Percentiles rank a stretch among this genome's conserved stretches.
These are phyloP conservation scores for Curvularia sp. DNA, from an alignment of 2,329 filamentous ascomycete species.

Conservation along the genomic window DNA sequence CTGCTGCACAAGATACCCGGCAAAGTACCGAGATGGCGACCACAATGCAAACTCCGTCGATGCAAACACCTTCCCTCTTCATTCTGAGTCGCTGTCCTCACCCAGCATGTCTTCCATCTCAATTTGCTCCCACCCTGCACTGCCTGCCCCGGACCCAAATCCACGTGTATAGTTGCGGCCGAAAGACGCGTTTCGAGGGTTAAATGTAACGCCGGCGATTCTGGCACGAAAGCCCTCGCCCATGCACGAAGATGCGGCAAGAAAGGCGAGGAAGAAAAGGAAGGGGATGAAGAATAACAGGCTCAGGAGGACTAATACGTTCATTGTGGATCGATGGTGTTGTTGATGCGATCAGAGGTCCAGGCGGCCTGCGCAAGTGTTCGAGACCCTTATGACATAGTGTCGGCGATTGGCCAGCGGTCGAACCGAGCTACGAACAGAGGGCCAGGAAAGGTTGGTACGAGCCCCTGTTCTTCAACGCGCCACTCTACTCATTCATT, in stretches of 20 bases:
- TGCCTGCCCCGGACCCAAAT: slow-evolving; percentile 61
- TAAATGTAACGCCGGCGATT: slow-evolving; percentile 52
- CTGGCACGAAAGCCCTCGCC: slow-evolving; percentile 60
- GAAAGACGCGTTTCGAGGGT: slow-evolving; percentile 57
- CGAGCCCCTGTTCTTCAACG: slow-evolving; percentile 27
- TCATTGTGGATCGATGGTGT: slow-evolving; percentile 38
- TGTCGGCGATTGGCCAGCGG: slow-evolving; percentile 17
- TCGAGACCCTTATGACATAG: slow-evolving; percentile 33
- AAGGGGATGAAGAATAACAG: slow-evolving; percentile 48
- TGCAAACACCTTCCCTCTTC: neutral
- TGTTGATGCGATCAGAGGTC: slow-evolving; percentile 16
- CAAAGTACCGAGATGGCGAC: slow-evolving; percentile 8
- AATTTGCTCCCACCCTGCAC: slow-evolving; percentile 66
- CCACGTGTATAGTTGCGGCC: slow-evolving; percentile 64
- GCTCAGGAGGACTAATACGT: slow-evolving; percentile 42
- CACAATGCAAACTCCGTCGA: slow-evolving; percentile 1
- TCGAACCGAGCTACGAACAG: no score
- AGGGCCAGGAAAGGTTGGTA: no score
- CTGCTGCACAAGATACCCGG: slow-evolving; percentile 13
- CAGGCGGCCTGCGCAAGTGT: slow-evolving; percentile 18
- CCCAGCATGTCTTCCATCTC: slow-evolving; percentile 68
- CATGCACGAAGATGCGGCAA: slow-evolving; percentile 63
- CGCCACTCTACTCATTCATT: slow-evolving; percentile 1
- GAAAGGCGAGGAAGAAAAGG: slow-evolving; percentile 55
- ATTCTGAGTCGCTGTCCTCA: slow-evolving; percentile 47